A percentile compares a stretch with the other conserved stretches of the same genome.
These are phyloP conservation scores for Coemansia sp. DNA, from an alignment of 192 early-diverging fungal genomes.

Conservation along the genomic window DNA sequence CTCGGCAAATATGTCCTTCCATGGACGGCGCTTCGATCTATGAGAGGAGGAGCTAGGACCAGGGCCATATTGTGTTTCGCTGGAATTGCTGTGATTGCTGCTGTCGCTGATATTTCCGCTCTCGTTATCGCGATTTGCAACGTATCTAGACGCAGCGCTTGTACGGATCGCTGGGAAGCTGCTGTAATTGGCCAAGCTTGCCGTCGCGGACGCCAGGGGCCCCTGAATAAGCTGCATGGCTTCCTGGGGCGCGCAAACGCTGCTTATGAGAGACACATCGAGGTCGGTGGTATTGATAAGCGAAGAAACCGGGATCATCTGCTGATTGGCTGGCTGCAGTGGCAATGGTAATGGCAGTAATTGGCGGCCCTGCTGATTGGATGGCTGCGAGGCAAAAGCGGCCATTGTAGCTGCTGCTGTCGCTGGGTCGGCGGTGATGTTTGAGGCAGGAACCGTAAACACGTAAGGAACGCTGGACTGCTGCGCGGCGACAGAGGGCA, in stretches of 20 bases:
- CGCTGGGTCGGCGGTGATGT: conserved; percentile 21
- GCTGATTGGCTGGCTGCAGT: conserved; percentile 8
- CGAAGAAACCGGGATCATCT: conserved; percentile 47
- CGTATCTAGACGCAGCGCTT: not conserved
- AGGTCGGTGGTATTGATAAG: conserved; percentile 38
- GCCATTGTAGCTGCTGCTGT: conserved; percentile 13
- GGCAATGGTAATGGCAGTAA: not conserved
- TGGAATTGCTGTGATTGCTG: conserved; percentile 19
- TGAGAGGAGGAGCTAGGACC: not conserved
- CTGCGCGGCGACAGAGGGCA: not conserved
- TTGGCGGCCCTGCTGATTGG: not conserved
- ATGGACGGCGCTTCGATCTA: conserved; percentile 63
- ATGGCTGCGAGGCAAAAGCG: not conserved
- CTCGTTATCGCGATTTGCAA: not conserved
- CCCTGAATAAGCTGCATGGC: conserved; percentile 37
- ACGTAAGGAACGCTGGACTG: conserved; percentile 11
- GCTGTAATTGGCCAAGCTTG: not conserved
- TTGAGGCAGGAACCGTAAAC: conserved; percentile 25
- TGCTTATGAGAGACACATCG: conserved; percentile 44
- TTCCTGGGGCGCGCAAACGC: conserved; percentile 46
- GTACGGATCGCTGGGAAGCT: not conserved
- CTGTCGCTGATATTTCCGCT: conserved; percentile 43
- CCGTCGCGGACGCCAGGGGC: not conserved
- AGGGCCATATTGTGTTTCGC: not conserved
- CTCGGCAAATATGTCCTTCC: conserved; percentile 96